Base-by-base conservation (phyloP, 192 early-diverging fungal genomes). In the Kappamyces sp. region DNA sequence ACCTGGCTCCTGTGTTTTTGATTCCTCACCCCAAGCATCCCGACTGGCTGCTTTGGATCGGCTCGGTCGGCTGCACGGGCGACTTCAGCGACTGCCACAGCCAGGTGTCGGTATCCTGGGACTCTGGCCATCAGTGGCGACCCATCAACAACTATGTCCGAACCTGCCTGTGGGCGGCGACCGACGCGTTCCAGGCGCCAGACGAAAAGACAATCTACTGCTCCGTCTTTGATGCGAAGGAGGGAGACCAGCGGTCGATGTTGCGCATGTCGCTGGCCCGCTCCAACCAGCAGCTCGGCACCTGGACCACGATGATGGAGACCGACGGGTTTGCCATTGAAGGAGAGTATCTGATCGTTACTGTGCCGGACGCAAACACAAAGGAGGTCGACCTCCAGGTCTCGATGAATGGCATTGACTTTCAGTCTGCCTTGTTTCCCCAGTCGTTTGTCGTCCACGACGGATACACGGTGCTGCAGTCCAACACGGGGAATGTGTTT, bases 11-110 rank as follows among this genome's bases (percentile, higher is more conserved):
- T 1, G 50, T 59, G 2, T 34, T 49, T 11, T 47, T 73, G 7
- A 39, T 53, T 6, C 15, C 51, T 5, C 91, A 93, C 62, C 85
- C 90, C 1, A 70, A 68, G 8, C 79, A 95, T 58, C 65, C 73
- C 11, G 83, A 88, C 51, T 95, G 90, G 88, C 72, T 98, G 30
- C 59, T 98, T 9, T 91, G 81, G 73, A 66, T 85, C 6, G 89
- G 79, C 22, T 76, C 33, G 7, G 9, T 46, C 7, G 67, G 74
- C 35, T 61, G 68, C 4, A 12, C 38, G 50, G 38, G 38, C 14
- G 65, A 67, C 12, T 55, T 62, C 11, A 34, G 41, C 2, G 63
- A 67, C 45, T 88, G 84, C 67, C 80, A 85, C 57, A 77, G 89
- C 2, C 79, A 80, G 47, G 78, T 84, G 41, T 88, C 78, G 63